A percentile compares a stretch with the other conserved stretches of the same genome.
Conservation (phyloP, 352 stramenopile species). For the Phytophthora citrophthora region DNA sequence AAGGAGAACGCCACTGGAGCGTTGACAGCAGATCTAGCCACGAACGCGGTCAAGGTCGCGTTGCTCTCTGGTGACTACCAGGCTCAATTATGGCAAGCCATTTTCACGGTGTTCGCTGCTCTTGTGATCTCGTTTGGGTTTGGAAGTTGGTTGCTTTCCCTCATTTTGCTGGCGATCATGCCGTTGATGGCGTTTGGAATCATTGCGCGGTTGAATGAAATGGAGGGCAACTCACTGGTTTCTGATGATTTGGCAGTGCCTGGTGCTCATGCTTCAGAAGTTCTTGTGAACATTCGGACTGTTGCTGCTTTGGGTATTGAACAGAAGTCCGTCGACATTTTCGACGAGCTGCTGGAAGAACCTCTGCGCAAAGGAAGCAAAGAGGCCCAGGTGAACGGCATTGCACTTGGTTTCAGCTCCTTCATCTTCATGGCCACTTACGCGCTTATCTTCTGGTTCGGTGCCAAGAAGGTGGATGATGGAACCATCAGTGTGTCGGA, state of each 20-base stretch:
- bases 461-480: constrained; percentile 48
- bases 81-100: constrained; percentile 43
- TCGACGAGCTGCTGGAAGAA: constrained; percentile 30
- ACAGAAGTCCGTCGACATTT: constrained; percentile 26
- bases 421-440: constrained; percentile 57
- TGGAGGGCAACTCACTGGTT: constrained; percentile 23
- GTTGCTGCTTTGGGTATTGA: constrained; percentile 48
- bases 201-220: constrained; percentile 5
- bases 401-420: constrained; percentile 75
- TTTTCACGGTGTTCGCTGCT: constrained; percentile 51
- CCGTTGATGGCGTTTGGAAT: not conserved
- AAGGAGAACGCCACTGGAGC: constrained; percentile 64
- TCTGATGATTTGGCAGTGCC: constrained; percentile 32
- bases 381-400: constrained; percentile 42
- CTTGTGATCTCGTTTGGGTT: constrained; percentile 68
- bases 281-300: constrained; percentile 52
- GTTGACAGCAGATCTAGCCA: constrained; percentile 56
- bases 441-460: constrained; percentile 70
- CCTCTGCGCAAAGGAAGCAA: constrained; percentile 34
- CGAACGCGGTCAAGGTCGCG: constrained; percentile 50
- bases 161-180: constrained; percentile 2
- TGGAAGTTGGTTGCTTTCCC: constrained; percentile 53
- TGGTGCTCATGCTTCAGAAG: constrained; percentile 50
- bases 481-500: constrained; percentile 48
- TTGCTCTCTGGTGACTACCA: constrained; percentile 61